Evolutionary conservation across 306 rosid species (phyloP).

Genomic region (Pyrus communis): DNA sequence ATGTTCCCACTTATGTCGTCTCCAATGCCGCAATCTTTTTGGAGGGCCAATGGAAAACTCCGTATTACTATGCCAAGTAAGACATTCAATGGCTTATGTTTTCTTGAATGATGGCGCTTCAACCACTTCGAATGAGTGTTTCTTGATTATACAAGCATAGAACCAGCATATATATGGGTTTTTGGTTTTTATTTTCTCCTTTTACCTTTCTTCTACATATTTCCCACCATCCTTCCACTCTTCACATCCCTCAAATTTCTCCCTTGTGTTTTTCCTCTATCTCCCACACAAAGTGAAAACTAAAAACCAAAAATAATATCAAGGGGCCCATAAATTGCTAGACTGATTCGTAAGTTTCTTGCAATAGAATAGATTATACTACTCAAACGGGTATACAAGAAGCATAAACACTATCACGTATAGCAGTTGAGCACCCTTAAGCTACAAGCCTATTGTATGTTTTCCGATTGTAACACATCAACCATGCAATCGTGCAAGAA

Average conservation of each 20-base stretch:
- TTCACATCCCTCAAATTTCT: not conserved
- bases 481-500: not conserved
- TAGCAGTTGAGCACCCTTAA: not conserved
- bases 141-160: not conserved
- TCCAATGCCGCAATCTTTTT: conserved; percentile 9
- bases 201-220: not conserved
- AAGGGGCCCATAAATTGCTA: not conserved
- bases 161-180: not conserved
- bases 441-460: not conserved
- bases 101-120: not conserved
- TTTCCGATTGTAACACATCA: not conserved
- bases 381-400: not conserved
- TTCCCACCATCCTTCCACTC: not conserved
- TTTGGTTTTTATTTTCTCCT: not conserved
- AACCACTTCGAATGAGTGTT: not conserved
- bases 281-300: not conserved
- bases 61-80: conserved; percentile 16
- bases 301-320: not conserved
- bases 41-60: conserved; percentile 18
- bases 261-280: not conserved
- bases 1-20: conserved; percentile 27
- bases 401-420: not conserved
- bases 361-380: not conserved
- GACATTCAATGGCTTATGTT: not conserved
- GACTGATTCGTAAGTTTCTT: not conserved